Evolutionary conservation across 2,329 filamentous ascomycete genomes (phyloP), one percentile per base, ranked within the genome.

Genomic region (Aureobasidium sp.): DNA sequence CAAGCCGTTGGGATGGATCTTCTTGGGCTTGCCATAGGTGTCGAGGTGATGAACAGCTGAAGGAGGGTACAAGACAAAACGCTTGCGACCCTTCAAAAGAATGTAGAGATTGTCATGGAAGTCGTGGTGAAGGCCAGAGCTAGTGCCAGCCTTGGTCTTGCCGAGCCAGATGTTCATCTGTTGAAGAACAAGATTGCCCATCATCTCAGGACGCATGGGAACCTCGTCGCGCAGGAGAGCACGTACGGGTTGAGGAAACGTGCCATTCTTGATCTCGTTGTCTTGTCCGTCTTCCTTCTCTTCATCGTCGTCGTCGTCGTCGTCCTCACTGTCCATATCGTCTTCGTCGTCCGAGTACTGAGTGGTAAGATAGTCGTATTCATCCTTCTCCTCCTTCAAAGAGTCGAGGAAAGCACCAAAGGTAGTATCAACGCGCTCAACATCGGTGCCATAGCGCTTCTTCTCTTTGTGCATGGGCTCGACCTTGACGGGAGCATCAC

Each of bases 101-200:
- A 62, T 34, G 34, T 62, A 62, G 20, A 62, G 51, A 27, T 62
- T 62, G 26, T 62, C 60, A n/a, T 62, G 60, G 51, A 62, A 62
- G 29, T 62, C 60, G 23, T 62, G 60, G 50, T 62, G 60, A 3
- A 62, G 26, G 7, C 60, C 60, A 2, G 60, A 62, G 27, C 50
- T 55, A 15, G 60, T 53, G 39, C 60, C 60, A 4, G 39, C n/a
- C 13, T 47, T 56, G 34, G 41, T 56, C 42, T 56, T 62, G 27
- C 60, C 60, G 13, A 62, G 41, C 60, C 60, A 62, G 5, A 62
- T 41, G 41, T 62, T 62, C 60, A 62, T 62, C 34, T 62, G 60
- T 41, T 62, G 60, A 9, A 62, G 29, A 12, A 56, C 60, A 20
- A 62, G 60, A n/a, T 62, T 62, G 34, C 60, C 60, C 60, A 62